Conservation (phyloP, 2,329 filamentous ascomycete species). For the Aspergillus sp. region DNA sequence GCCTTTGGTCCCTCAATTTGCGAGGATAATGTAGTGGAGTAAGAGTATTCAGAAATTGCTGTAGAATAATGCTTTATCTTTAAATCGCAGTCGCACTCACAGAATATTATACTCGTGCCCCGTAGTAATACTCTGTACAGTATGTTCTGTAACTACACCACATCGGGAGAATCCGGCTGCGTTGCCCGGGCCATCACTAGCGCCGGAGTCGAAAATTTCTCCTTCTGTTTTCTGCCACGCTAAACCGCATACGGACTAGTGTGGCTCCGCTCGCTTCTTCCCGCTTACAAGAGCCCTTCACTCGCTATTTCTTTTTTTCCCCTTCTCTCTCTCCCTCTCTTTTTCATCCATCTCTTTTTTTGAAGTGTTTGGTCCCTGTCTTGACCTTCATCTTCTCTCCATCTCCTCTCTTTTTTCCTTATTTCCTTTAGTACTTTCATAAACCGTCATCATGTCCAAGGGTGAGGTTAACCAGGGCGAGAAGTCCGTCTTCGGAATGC, state of each 20-base stretch:
- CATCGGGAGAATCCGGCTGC: slow-evolving; percentile 34
- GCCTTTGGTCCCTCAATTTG: no score
- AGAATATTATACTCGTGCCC: no score
- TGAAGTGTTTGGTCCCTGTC: slow-evolving; percentile 23
- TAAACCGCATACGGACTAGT: slow-evolving; percentile 5
- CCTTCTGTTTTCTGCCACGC: slow-evolving; percentile 6
- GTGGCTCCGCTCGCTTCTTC: slow-evolving; percentile 28
- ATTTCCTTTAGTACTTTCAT: slow-evolving; percentile 34
- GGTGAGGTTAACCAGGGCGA: slow-evolving; percentile 44
- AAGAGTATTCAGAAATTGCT: no score
- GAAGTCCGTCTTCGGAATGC: slow-evolving; percentile 49
- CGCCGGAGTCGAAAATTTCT: slow-evolving; percentile 13
- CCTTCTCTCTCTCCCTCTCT: slow-evolving; percentile 39
- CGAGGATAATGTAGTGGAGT: no score
- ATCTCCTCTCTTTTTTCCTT: slow-evolving; percentile 32
- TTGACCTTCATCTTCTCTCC: slow-evolving; percentile 21
- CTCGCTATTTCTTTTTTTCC: slow-evolving; percentile 30
- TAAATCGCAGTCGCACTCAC: no score
- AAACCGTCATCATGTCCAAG: slow-evolving; percentile 39
- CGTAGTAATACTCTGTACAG: background rate
- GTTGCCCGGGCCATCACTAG: slow-evolving; percentile 19
- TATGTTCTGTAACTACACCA: background rate
- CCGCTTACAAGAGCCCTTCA: slow-evolving; percentile 29
- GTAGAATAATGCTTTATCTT: no score
- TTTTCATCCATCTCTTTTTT: slow-evolving; percentile 33